Evolutionary conservation across 140 eudicot species (phyloP), one percentile per base, ranked within the genome.

Genomic region (Flaveria floridana): DNA sequence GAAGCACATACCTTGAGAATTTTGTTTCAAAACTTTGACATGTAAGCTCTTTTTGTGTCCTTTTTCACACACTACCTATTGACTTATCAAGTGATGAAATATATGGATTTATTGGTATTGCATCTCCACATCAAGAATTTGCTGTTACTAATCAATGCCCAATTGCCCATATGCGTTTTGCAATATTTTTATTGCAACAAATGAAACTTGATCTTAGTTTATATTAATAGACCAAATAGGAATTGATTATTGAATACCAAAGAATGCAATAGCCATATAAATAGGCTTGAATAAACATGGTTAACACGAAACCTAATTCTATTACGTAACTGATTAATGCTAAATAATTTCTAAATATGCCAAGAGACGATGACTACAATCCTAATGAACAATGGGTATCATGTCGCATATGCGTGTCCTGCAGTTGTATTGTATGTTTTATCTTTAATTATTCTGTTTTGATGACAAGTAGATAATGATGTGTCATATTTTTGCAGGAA

Each of bases 1-100:
- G 99, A 94, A 77, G 99, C 92, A 73, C 99, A 91, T 69, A 95
- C 96, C 41, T 65, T 95, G 87, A 88, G 89, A 65, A 72, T 84
- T 74, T 95, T 95, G 69, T 95, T 95, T 78, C 97, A 85, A 86
- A 95, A 82, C 81, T 95, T 95, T 75, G 99, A 95, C 87, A 87
- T 95, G 99, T 95, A 87, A 88, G 97, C 30, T 71, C 11, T 25
- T 65, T 21, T 28, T 65, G 65, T 61, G 26, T 41, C 26, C 14
- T 25, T 50, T 62, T 61, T 30, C 72, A 39, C 30, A 47, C 71
- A 34, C 71, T 59, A 18, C 48, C 48, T 25, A 3, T 51, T 39
- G 15, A 51, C 41, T 67, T 8, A 4, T 77, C 59, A 42, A 57
- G 50, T 58, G 15, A 50, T 76, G 68, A 57, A 21, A 72, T 11